Base-by-base conservation (phyloP, 371 early-diverging fungal genomes). In the Mucor plumbeus region DNA sequence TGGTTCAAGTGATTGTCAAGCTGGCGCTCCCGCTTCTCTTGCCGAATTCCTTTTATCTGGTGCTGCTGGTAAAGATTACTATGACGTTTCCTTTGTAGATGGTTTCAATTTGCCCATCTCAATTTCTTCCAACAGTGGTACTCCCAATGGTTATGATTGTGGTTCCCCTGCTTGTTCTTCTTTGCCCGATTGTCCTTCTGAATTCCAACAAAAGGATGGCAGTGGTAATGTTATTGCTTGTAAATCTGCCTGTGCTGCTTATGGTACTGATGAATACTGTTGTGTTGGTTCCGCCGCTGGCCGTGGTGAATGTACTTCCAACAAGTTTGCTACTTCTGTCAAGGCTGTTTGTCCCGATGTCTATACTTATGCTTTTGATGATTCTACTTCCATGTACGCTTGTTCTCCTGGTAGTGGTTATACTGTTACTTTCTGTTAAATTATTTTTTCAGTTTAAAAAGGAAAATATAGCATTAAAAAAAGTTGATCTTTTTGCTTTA, bases 61-160 rank as follows among this genome's bases (percentile, higher is more conserved):
- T 40, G 53, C 43, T 19, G 63, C 35, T 43, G 69, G 63, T 38
- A 63, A 73, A 21, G 77, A 77, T 21, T 77, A 62, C 38, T 80
- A 80, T 47, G 80, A 80, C 56, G 50, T 80, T 10, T 73, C 74
- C 4, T 73, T 77, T 62, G 80, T 80, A 7, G 80, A 80, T 48
- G 80, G 80, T 8, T 75, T 64, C 64, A 80, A 80, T 21, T 56
- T 80, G 14, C 80, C 80, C 4, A 34, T 80, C 13, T 33, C 50
- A 55, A 72, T 80, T 21, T 21, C 59, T 17, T 77, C 80, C 13
- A 70, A 76, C 41, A 67, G 68, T 19, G 70, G 63, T 34, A 19
- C 56, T 31, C 63, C 61, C 6, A 47, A 65, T 40, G 72, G 71
- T 48, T 68, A 73, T 43, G 68, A 64, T 31, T 81, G 81, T 54